Conservation (phyloP, 192 early-diverging fungal genomes). For the Pilaira anomala region DNA sequence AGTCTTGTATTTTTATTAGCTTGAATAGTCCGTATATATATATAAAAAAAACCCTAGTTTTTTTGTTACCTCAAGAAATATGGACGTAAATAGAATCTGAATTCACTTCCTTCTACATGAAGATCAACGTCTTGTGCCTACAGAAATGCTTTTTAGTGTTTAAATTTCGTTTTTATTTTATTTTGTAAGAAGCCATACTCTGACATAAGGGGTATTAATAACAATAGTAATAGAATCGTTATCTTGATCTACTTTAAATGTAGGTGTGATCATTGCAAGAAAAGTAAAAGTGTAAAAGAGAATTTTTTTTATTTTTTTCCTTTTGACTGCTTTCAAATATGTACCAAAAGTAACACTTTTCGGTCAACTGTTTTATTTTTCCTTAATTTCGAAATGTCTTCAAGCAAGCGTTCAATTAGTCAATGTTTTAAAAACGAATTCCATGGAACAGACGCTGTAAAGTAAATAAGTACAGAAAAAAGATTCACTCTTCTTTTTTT, state of each 20-base stretch:
- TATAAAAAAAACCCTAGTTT: too few relatives aligned
- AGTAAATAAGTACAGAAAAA: too few relatives aligned
- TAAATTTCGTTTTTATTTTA: too few relatives aligned
- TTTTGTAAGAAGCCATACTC: slow-evolving; percentile 34
- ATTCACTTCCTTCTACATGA: slow-evolving; percentile 74
- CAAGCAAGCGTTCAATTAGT: too few relatives aligned
- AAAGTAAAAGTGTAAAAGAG: not conserved
- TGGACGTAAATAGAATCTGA: slow-evolving; percentile 85
- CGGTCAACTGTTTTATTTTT: too few relatives aligned
- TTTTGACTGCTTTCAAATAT: too few relatives aligned
- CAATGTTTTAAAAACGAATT: too few relatives aligned
- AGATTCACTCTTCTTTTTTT: too few relatives aligned
- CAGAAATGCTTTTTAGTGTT: not conserved
- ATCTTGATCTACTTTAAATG: slow-evolving; percentile 77
- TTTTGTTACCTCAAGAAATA: slow-evolving; percentile 80
- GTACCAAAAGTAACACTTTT: too few relatives aligned
- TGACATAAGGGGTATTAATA: slow-evolving; percentile 82
- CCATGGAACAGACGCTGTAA: too few relatives aligned
- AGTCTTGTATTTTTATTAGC: slow-evolving; percentile 44
- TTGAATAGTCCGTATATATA: not conserved
- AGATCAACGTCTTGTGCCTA: slow-evolving; percentile 87
- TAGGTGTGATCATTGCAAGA: slow-evolving; percentile 83
- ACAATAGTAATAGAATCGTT: slow-evolving; percentile 68
- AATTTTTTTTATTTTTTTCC: too few relatives aligned
- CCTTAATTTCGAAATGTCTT: too few relatives aligned